A percentile compares a stretch with the other conserved stretches of the same genome.
These are phyloP conservation scores for Phytopythium mirpurense DNA, from an alignment of 352 stramenopile genomes.

Conservation along the genomic window DNA sequence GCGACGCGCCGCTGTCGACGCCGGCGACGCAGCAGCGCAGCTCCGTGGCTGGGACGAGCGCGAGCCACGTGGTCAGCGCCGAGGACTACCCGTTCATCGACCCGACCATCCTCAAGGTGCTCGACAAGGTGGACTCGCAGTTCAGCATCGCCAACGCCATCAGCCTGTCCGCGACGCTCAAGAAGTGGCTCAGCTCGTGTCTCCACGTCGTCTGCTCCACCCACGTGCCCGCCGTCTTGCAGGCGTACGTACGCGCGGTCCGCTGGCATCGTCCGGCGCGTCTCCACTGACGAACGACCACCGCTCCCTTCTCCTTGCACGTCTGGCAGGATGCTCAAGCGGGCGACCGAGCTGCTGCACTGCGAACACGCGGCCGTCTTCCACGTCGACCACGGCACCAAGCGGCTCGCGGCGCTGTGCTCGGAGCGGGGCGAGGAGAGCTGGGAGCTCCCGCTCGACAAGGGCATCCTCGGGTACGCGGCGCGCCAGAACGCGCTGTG, in stretches of 20 bases:
- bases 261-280: too few species aligned
- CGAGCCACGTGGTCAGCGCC: constrained; percentile 25
- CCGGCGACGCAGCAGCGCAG: neutral
- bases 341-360: constrained; percentile 55
- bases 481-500: constrained; percentile 47
- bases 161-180: constrained; percentile 50
- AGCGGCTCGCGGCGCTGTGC: constrained; percentile 29
- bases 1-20: neutral
- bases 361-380: constrained; percentile 70
- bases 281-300: too few species aligned
- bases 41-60: neutral
- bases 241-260: constrained; percentile 20
- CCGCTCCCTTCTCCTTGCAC: too few species aligned
- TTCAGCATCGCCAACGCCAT: constrained; percentile 84
- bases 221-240: constrained; percentile 32
- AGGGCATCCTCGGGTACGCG: constrained; percentile 56
- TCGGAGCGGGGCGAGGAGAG: constrained; percentile 35
- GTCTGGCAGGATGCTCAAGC: constrained; percentile 38
- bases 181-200: constrained; percentile 73
- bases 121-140: constrained; percentile 82
- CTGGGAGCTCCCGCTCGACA: constrained; percentile 68
- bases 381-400: constrained; percentile 36
- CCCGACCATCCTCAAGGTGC: constrained; percentile 71
- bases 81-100: constrained; percentile 71
- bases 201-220: constrained; percentile 53